A percentile compares a stretch with the other conserved stretches of the same genome.
These are phyloP conservation scores for barley (Hordeum vulgare) DNA, from an alignment of 176 grass and related monocot genomes.

Conservation along the genomic window MorexV3_pseudomolecules_assembly NC_058522.1:578582445-578582944, in stretches of 20 bases:
- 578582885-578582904: neutral
- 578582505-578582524: too few species aligned
- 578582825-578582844: neutral
- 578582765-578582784: constrained; percentile 8
- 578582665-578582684: neutral
- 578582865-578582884: too few species aligned
- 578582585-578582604: neutral
- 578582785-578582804: neutral
- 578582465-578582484: too few species aligned
- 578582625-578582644: neutral
- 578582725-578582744: constrained; percentile 16
- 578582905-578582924: neutral
- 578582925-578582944: constrained; percentile 1
- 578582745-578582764: neutral
- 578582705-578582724: constrained; percentile 32
- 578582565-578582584: neutral
- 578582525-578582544: too few species aligned
- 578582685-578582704: constrained; percentile 30
- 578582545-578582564: neutral
- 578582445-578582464: too few species aligned
- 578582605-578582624: neutral
- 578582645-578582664: neutral
- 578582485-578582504: too few species aligned
- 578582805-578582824: constrained; percentile 16
- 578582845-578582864: neutral